Base-by-base conservation (phyloP, 2,329 filamentous ascomycete species). In the Chaetomium strumarium region DNA sequence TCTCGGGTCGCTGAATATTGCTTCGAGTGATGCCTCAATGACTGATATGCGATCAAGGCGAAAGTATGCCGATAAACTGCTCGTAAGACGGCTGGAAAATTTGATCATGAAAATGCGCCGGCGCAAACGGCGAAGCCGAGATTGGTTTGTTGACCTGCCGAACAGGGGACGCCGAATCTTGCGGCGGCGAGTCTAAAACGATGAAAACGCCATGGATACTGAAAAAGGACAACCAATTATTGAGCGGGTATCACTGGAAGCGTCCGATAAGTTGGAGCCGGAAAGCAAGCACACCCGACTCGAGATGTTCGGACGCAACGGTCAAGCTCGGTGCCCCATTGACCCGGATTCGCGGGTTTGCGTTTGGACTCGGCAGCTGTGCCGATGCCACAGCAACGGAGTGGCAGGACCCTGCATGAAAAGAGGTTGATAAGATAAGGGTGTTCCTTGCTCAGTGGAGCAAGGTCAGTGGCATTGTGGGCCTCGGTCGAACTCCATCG, bases 301-400 rank as follows among this genome's bases (percentile, higher is more conserved):
- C 20, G 33, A 20, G 33, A 52, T 10, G 33, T n/a, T 46, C n/a
- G 11, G 46, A 45, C 40, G 44, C 29, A 44, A 10, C 12, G 11
- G n/a, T 41, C 49, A 38, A 43, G 43, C 34, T 33, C 39, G 38
- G 31, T 33, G 43, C 37, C 13, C 36, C n/a, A 42, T 38, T 29
- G 43, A 51, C 16, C 51, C 52, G 31, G 44, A 36, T 29, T 41
- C 52, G 55, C 49, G 51, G 51, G 30, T 44, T 41, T 33, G 45
- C 12, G 34, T 24, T n/a, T n/a, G n/a, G n/a, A 52, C 29, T 39
- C 43, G 38, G 29, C 20, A 48, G 47, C 36, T 38, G 19, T 46
- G 31, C 19, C 45, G 57, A 47, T 60, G 58, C 57, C 57, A 57
- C 55, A 42, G 58, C 58, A 60, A 60, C 58, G 51, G 45, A 40